phyloP scores from a whole-genome alignment of 257 asterid species.

The Nicotiana sylvestris region DNA sequence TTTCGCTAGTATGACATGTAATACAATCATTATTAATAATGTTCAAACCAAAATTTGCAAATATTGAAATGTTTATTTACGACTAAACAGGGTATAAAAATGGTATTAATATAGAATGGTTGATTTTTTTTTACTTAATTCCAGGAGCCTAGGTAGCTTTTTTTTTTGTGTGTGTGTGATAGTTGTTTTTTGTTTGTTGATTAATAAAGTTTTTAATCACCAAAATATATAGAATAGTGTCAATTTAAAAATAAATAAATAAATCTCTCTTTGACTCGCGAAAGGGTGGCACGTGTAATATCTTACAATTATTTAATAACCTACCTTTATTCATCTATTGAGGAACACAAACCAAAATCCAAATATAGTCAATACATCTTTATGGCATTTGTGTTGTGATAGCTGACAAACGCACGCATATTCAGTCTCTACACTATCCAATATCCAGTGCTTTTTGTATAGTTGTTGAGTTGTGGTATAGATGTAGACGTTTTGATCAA shows the following conservation, averaged over 20 bases:
- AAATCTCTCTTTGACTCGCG: background rate
- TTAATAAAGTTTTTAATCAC: too few species aligned
- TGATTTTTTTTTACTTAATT: too few species aligned
- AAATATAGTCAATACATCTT: background rate
- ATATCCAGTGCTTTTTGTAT: background rate
- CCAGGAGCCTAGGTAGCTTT: too few species aligned
- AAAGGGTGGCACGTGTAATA: background rate
- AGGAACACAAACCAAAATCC: background rate
- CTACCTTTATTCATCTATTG: background rate
- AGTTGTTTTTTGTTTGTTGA: too few species aligned
- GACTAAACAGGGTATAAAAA: too few species aligned
- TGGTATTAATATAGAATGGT: too few species aligned
- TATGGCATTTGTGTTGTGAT: background rate
- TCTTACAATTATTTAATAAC: background rate
- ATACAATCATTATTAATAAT: too few species aligned
- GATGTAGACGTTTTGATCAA: background rate
- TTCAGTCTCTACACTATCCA: background rate
- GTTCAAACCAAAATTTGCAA: too few species aligned
- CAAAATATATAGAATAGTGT: background rate
- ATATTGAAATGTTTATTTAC: too few species aligned
- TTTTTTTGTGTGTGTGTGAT: too few species aligned
- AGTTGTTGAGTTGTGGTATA: background rate
- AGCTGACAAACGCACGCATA: background rate
- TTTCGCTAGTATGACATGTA: too few species aligned
- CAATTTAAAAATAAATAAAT: too few species aligned